Evolutionary conservation across 1,139 yeast species (phyloP), one percentile per base, ranked within the genome.

Genomic region (Groenewaldozyma sp.): DNA sequence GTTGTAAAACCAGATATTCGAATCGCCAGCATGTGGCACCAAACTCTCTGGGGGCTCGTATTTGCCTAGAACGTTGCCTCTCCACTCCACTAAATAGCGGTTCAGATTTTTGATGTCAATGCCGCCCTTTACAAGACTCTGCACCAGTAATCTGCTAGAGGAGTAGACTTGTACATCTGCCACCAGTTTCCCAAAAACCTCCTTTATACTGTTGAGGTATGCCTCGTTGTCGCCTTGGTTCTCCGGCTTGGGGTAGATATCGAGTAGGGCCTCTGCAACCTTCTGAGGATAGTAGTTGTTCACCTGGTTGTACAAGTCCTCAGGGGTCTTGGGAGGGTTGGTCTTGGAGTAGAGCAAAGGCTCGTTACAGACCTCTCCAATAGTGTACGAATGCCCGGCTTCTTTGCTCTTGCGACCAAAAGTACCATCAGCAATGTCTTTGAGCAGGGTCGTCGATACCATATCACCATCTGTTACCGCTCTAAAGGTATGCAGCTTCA

Each of bases 261-360:
- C 49, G 14, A 62, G 37, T 11, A 66, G 44, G 2, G 58, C 54
- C n/a, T 52, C 45, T 26, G 62, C 54, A 10, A 60, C 58, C 3
- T 47, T 45, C 17, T 42, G 45, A 13, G 68, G 65, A 40, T 66
- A 66, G 39, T 64, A 64, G 41, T 65, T 65, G 39, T 55, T 56
- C 32, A 66, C 47, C 45, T 64, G 63, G 11, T 79, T 79, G 37
- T 68, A 59, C 31, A 82, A 59, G 51, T 82, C 67, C 52, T 81
- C 91, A 37, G 73, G 75, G 47, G 77, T 80, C 21, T 64, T 56
- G 9, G 78, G 78, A 19, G 71, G 67, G 1, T 66, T 61, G 17
- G 62, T 47, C 13, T 51, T 46, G 2, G 65, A 57, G 39, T 66
- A 66, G 27, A 54, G 47, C 4, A 47, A 46, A 7, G 52, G 55